Evolutionary conservation across 2,329 filamentous ascomycete species (phyloP).

Genomic region (Calonectria leucothoes): DNA sequence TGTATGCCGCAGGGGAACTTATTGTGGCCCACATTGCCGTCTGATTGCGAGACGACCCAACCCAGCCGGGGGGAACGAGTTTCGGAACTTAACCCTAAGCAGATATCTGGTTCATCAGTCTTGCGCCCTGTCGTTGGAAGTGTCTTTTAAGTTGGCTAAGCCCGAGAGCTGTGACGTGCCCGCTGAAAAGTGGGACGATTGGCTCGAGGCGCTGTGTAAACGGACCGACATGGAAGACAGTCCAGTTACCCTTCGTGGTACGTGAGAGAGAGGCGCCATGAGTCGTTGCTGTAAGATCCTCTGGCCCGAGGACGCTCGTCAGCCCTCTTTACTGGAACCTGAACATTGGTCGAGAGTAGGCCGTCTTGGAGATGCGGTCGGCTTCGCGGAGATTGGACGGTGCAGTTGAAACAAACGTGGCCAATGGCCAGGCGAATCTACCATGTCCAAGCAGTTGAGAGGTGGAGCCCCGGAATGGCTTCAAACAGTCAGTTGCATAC

Average conservation of each 20-base stretch:
- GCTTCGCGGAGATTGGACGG: constrained; percentile 19
- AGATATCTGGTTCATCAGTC: constrained; percentile 75
- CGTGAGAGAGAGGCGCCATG: constrained; percentile 75
- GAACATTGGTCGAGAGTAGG: constrained; percentile 63
- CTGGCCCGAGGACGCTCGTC: constrained; percentile 80
- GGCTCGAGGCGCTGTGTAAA: constrained; percentile 48
- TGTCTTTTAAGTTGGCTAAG: constrained; percentile 70
- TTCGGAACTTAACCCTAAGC: constrained; percentile 99
- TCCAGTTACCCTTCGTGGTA: constrained; percentile 67
- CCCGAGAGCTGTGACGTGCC: constrained; percentile 47
- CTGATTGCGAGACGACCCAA: constrained; percentile 55
- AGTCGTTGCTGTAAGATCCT: constrained; percentile 82
- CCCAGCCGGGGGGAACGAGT: constrained; percentile 66
- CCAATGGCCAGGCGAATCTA: constrained; percentile 35
- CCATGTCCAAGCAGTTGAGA: constrained; percentile 33
- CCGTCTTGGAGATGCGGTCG: constrained; percentile 50
- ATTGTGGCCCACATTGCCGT: constrained; percentile 50
- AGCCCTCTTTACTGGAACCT: constrained; percentile 73
- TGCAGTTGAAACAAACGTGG: constrained; percentile 37
- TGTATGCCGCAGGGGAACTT: constrained; percentile 60
- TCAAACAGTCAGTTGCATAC: constrained; percentile 60
- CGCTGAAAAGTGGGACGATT: constrained; percentile 64
- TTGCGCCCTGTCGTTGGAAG: constrained; percentile 79
- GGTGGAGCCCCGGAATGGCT: constrained; percentile 60
- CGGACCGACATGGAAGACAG: constrained; percentile 62